phyloP scores from a whole-genome alignment of 1,139 yeast genomes.

The Trichomonascaceae sp. region DNA sequence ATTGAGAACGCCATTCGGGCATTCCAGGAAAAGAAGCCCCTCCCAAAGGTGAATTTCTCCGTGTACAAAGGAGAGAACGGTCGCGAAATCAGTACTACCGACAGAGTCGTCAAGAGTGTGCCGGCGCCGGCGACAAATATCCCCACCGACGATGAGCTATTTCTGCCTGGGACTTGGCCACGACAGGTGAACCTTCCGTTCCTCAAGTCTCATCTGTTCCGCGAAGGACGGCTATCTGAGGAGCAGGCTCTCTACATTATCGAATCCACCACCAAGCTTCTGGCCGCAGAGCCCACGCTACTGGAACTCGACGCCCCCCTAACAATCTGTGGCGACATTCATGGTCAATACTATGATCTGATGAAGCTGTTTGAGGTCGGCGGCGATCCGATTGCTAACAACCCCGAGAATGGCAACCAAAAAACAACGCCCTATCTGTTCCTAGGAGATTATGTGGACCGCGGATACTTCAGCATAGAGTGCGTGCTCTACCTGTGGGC shows the following conservation, averaged over 20 bases:
- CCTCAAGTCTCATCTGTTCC: conserved; percentile 57
- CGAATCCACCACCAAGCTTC: conserved; percentile 50
- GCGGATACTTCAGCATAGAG: conserved; percentile 89
- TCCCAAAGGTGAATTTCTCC: conserved; percentile 35
- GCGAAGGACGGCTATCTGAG: conserved; percentile 70
- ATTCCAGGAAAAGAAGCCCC: conserved; percentile 39
- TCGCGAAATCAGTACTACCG: conserved; percentile 45
- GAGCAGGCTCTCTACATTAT: conserved; percentile 62
- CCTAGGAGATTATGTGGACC: conserved; percentile 90
- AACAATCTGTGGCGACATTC: conserved; percentile 93
- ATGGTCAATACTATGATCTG: conserved; percentile 88
- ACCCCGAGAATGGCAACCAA: too few species aligned
- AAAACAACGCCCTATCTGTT: conserved; percentile 56
- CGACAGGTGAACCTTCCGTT: conserved; percentile 54
- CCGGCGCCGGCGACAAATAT: conserved; percentile 53
- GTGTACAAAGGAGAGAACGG: conserved; percentile 62
- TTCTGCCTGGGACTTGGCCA: conserved; percentile 36
- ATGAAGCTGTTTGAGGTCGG: conserved; percentile 91
- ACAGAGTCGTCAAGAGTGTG: conserved; percentile 52
- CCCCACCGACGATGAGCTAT: conserved; percentile 62
- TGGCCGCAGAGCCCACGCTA: conserved; percentile 65
- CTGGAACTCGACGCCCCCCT: conserved; percentile 83
- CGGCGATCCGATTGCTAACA: conserved; percentile 63
- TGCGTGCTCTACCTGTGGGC: conserved; percentile 72
- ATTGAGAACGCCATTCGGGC: conserved; percentile 64